Evolutionary conservation across 192 early-diverging fungal species (phyloP), one percentile per base, ranked within the genome.

Genomic region (Pilobolus umbonatus): DNA sequence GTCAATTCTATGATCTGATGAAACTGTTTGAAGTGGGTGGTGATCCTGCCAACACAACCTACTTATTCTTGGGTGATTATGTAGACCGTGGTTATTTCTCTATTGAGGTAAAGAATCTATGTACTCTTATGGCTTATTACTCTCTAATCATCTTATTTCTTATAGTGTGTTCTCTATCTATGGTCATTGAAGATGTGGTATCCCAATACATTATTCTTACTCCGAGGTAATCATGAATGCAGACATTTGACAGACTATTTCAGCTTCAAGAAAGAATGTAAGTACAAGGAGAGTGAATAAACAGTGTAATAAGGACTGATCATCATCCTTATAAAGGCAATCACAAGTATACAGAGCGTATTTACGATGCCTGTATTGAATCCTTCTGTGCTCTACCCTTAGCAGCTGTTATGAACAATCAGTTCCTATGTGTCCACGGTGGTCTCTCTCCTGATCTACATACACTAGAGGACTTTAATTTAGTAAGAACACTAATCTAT

Each of bases 1-100:
- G 95, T n/a, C 95, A 98, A 64, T 98, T 86, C 66, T 98, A 86
- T 68, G 95, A 98, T 72, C 73, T 98, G 65, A 90, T 98, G 91
- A 96, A 98, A 72, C 81, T 98, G 25, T 94, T 98, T 76, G 94
- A 96, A 66, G 93, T 98, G 7, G 95, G 95, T 36, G 96, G 95
- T 42, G 87, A 92, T 68, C 94, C 94, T 15, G 87, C 85, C 1
- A 85, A 80, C 28, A 98, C 95, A 2, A 77, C 88, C 25, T 98
- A 98, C 64, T 78, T 98, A 21, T 98, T 98, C 57, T 67, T 98
- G 56, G 95, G 95, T 29, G 95, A 98, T 68, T 98, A 96, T 73
- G 95, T 98, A 5, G 95, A 96, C 68, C 79, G 95, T 62, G 95
- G 95, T 17, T 98, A 98, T 67, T 98, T 94, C 65, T 94, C 91